These are phyloP conservation scores for Coemansia umbellata DNA, from an alignment of 192 early-diverging fungal genomes.

Conservation along the genomic window DNA sequence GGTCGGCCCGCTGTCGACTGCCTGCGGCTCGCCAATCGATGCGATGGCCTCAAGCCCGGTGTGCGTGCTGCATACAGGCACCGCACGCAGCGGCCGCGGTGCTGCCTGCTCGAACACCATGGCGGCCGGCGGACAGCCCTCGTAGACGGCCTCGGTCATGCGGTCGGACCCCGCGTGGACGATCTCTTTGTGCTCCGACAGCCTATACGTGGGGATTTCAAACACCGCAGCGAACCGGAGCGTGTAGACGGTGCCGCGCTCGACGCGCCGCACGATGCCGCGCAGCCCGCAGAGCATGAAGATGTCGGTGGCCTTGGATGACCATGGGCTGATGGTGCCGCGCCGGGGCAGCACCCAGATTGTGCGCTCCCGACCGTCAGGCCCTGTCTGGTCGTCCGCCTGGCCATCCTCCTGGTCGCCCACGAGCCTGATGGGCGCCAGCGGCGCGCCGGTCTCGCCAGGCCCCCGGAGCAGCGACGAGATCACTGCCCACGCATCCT, in stretches of 20 bases:
- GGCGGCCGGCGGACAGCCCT: slow-evolving; percentile 58
- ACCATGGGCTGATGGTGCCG: slow-evolving; percentile 99
- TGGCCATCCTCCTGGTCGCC: neutral
- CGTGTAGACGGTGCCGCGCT: slow-evolving; percentile 81
- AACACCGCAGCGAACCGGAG: slow-evolving; percentile 48
- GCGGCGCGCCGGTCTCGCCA: slow-evolving; percentile 19
- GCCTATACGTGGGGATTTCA: slow-evolving; percentile 17
- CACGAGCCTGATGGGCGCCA: slow-evolving; percentile 25
- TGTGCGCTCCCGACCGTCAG: slow-evolving; percentile 7
- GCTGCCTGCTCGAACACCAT: slow-evolving; percentile 67
- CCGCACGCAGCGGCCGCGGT: slow-evolving; percentile 60
- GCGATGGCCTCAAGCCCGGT: slow-evolving; percentile 11
- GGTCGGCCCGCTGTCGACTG: slow-evolving; percentile 1
- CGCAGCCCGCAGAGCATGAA: slow-evolving; percentile 84
- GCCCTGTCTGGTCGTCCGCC: neutral
- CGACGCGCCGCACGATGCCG: slow-evolving; percentile 71
- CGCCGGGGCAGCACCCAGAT: slow-evolving; percentile 81
- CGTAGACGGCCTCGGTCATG: slow-evolving; percentile 87
- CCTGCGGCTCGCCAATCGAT: neutral
- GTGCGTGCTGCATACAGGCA: slow-evolving; percentile 41
- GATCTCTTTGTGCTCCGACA: slow-evolving; percentile 49
- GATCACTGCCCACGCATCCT: slow-evolving; percentile 28
- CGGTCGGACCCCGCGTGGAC: slow-evolving; percentile 71
- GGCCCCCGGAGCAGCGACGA: slow-evolving; percentile 35
- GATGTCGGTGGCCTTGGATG: slow-evolving; percentile 99